A percentile compares a stretch with the other conserved stretches of the same genome.
These are phyloP conservation scores for Fraxinus anomala DNA, from an alignment of 257 asterid species.

Conservation along the genomic window DNA sequence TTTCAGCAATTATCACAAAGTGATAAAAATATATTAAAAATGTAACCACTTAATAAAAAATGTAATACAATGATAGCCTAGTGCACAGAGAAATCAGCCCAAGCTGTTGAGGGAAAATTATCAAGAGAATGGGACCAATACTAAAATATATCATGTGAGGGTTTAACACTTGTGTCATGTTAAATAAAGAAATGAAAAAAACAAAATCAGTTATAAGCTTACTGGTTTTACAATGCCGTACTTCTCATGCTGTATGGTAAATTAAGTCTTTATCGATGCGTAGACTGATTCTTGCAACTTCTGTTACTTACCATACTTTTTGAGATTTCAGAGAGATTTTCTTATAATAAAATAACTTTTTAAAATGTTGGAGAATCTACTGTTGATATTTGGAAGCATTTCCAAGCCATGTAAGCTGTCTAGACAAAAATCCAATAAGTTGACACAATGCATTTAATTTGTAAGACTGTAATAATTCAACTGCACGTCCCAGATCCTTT, in stretches of 20 bases:
- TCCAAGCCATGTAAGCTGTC: neutral
- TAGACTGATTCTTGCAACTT: neutral
- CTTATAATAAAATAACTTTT: neutral
- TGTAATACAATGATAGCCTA: slow-evolving; percentile 3
- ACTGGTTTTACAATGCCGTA: neutral
- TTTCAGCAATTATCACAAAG: neutral
- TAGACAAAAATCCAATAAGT: neutral
- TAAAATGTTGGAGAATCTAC: neutral
- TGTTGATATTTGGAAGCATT: neutral
- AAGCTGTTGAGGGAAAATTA: slow-evolving; percentile 14
- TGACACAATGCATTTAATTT: neutral
- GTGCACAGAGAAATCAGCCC: slow-evolving; percentile 17
- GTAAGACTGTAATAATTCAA: neutral
- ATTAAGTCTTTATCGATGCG: neutral
- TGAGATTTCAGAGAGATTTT: neutral
- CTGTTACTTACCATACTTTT: neutral
- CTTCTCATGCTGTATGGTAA: neutral
- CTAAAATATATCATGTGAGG: slow-evolving; percentile 10
- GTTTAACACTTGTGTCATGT: neutral
- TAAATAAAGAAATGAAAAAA: neutral
- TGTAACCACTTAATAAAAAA: slow-evolving; percentile 2
- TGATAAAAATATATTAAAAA: neutral
- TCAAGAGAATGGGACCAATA: neutral
- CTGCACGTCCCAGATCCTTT: neutral
- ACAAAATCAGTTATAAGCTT: neutral